phyloP scores from a whole-genome alignment of 305 asterid genomes.

The Plantago coronopus region DNA sequence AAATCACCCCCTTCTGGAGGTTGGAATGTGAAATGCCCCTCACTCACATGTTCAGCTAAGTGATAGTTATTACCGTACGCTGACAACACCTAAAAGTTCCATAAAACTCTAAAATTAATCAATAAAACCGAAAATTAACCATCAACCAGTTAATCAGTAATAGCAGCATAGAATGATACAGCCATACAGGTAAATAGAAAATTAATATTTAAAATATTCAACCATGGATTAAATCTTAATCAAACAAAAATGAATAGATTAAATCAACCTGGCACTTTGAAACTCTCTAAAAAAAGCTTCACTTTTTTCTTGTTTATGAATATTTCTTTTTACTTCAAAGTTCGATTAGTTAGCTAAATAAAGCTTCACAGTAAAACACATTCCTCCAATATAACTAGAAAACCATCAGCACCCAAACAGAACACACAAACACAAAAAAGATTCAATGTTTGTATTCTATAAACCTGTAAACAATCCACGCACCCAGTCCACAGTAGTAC shows the following conservation, averaged over 20 bases:
- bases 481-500: too few species aligned
- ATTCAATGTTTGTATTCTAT: not conserved
- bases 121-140: not conserved
- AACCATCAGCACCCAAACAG: not conserved
- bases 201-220: too few species aligned
- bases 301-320: too few species aligned
- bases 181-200: too few species aligned
- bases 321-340: not conserved
- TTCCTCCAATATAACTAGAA: not conserved
- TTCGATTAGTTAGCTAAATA: too few species aligned
- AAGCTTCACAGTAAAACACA: not conserved
- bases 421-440: too few species aligned
- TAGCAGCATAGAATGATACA: too few species aligned
- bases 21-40: conserved; percentile 85
- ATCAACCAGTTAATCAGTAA: not conserved
- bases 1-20: conserved; percentile 80
- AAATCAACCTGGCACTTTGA: too few species aligned
- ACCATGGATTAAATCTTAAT: too few species aligned
- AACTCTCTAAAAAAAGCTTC: too few species aligned
- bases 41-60: conserved; percentile 59
- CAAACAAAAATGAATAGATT: too few species aligned
- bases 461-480: too few species aligned
- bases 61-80: conserved; percentile 77
- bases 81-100: conserved; percentile 70
- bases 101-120: conserved; percentile 7